These are phyloP conservation scores for Saccharomyces paradoxus DNA, from an alignment of 805 yeast genomes.

Conservation along the genomic window DNA sequence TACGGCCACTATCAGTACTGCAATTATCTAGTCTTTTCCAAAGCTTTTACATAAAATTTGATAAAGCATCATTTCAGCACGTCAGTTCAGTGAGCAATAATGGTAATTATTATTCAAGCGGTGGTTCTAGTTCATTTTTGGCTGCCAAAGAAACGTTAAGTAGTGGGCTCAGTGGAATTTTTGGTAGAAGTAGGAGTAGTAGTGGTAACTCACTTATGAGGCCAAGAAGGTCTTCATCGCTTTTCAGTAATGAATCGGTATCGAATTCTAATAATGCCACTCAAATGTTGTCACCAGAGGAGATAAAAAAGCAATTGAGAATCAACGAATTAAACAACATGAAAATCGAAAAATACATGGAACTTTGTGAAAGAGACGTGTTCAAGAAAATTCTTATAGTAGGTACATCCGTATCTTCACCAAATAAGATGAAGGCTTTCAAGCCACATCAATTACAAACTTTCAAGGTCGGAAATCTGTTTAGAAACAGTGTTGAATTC, in stretches of 20 bases:
- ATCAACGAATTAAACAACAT: slow-evolving; percentile 20
- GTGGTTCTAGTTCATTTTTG: slow-evolving; percentile 9
- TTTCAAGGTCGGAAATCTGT: slow-evolving; percentile 19
- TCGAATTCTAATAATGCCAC: slow-evolving; percentile 13
- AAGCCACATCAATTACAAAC: slow-evolving; percentile 8
- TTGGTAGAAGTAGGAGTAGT: slow-evolving; percentile 29
- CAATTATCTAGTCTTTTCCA: slow-evolving; percentile 28
- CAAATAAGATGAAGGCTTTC: slow-evolving; percentile 4
- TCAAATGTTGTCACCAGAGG: slow-evolving; percentile 28
- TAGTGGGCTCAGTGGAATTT: slow-evolving; percentile 30
- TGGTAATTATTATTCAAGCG: neutral
- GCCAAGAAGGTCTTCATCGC: slow-evolving; percentile 26
- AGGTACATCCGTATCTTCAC: slow-evolving; percentile 25
- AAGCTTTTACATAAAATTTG: slow-evolving; percentile 25
- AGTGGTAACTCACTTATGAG: slow-evolving; percentile 18
- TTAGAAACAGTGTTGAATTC: slow-evolving; percentile 28
- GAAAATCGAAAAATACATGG: slow-evolving; percentile 25
- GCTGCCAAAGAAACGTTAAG: slow-evolving; percentile 26
- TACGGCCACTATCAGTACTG: slow-evolving; percentile 22
- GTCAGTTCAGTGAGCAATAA: slow-evolving; percentile 4
- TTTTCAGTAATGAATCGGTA: slow-evolving; percentile 20
- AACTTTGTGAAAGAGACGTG: slow-evolving; percentile 25
- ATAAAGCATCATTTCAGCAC: slow-evolving; percentile 25
- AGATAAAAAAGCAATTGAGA: slow-evolving; percentile 22
- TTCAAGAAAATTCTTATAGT: slow-evolving; percentile 25